Base-by-base conservation (phyloP, 495 filamentous ascomycete genomes). In the Annulohypoxylon moriforme region DNA sequence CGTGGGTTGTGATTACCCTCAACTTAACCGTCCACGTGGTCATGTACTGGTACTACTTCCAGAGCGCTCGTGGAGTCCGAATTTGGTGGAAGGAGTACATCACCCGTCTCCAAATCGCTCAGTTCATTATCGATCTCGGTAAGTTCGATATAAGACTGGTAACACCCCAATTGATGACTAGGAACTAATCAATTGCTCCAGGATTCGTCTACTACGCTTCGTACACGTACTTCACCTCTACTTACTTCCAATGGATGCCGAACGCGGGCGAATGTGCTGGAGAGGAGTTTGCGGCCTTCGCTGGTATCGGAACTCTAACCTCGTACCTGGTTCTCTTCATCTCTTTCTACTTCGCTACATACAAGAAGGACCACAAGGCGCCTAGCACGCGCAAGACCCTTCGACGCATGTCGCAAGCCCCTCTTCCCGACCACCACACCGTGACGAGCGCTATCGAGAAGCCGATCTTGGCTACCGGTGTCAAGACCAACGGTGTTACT, bases 291-390 rank as follows among this genome's bases (percentile, higher is more conserved):
- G 96, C 96, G 58, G 96, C 96, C 25, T 93, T 98, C 79, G 88
- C 94, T 58, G 96, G 96, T 73, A 95, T 97, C 63, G 93, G 85
- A 64, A 96, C 97, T 76, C 83, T 99, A 75, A 92, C 86, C 83
- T 96, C 92, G 46, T 99, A 99, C 87, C 89, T 99, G 62, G 85
- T 98, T 69, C 92, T 99, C 64, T 99, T 99, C 89, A 97, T 99
- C 85, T 94, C 91, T 56, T 99, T 99, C 91, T 99, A 99, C 88
- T 85, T 96, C 69, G 93, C 93, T 53, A 99, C 96, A 61, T 99
- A 99, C 85, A 94, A 92, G 82, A 97, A 96, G 88, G 84, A 88
- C 57, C 87, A 87, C 76, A 93, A 92, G 85, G 79, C 81, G 33
- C 81, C 83, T 29, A 85, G 82, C 62, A 83, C 81, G 24, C 87